Conservation (phyloP, 352 stramenopile genomes). For the Pythium pectinolyticum region DNA sequence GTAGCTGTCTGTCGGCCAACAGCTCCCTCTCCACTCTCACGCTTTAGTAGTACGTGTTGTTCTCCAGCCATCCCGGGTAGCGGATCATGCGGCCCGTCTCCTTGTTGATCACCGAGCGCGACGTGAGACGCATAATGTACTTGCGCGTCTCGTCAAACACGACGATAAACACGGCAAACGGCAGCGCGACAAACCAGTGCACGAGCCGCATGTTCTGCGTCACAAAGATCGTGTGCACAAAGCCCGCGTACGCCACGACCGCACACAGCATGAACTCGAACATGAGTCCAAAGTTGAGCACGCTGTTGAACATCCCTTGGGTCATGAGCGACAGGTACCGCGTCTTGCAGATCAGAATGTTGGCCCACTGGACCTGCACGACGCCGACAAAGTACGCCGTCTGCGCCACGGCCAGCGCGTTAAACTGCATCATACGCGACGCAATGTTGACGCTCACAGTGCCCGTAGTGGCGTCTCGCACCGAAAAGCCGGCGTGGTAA, state of each 20-base stretch:
- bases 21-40: too few relatives aligned
- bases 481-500: conserved; percentile 36
- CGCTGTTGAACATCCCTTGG: conserved; percentile 86
- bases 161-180: conserved; percentile 82
- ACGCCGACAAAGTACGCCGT: conserved; percentile 79
- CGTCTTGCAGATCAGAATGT: conserved; percentile 88
- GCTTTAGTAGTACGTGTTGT: conserved; percentile 83
- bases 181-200: conserved; percentile 85
- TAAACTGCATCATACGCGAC: conserved; percentile 69
- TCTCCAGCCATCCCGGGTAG: conserved; percentile 68
- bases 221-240: conserved; percentile 67
- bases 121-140: conserved; percentile 78
- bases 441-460: conserved; percentile 85
- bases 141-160: conserved; percentile 88
- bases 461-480: conserved; percentile 20
- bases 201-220: conserved; percentile 74
- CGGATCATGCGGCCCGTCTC: conserved; percentile 56
- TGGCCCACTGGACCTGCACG: conserved; percentile 83
- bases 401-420: conserved; percentile 76
- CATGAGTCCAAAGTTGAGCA: conserved; percentile 87
- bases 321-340: conserved; percentile 77
- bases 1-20: too few relatives aligned
- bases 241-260: conserved; percentile 72
- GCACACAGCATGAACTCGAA: conserved; percentile 83
- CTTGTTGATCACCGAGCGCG: conserved; percentile 48